Evolutionary conservation across 1,284 basidiomycete species (phyloP), one percentile per base, ranked within the genome.

Genomic region (Leccinum fallax): DNA sequence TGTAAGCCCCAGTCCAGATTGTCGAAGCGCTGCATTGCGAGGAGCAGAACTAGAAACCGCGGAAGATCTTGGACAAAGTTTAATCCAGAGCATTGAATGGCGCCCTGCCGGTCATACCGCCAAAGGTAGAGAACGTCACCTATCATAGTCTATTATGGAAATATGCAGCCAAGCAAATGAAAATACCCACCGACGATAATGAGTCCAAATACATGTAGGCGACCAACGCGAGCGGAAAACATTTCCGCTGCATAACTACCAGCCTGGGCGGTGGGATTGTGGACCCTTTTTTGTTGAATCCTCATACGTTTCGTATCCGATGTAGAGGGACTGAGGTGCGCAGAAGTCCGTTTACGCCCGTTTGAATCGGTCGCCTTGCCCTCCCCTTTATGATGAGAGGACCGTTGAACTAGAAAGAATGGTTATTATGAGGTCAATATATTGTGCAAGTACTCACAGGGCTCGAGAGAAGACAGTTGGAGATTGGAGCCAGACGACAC

Each of bases 11-110:
- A 32, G 51, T 76, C 63, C 11, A 43, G 43, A 5, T 64, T 56
- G 2, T 62, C 34, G 62, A 78, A 76, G 2, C 71, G 69, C 60
- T 78, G 72, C 43, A 77, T 68, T 2, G 60, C 61, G 15, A 75
- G 55, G 8, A 78, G 69, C 3, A 79, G 64, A 1, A 73, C 65
- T 0, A 76, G 63, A 55, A 77, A 74, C 26, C 66, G 67, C 4
- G 75, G 76, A 24, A 78, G 68, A 40, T 77, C 69, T 26, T 65
- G 49, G 30, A 76, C 54, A 10, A 64, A 61, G 6, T 66, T 66
- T 1, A 66, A 16, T 2, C 13, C 24, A 4, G 48, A 53, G 46
- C 28, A 59, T 13, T 61, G 30, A 8, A 66, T 63, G 10, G 24
- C 6, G 4, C 28, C 0, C 10, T 66, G 54, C 8, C 57, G 54